These are phyloP conservation scores for Leccinum longicurvipes DNA, from an alignment of 768 basidiomycete genomes.

Conservation along the genomic window DNA sequence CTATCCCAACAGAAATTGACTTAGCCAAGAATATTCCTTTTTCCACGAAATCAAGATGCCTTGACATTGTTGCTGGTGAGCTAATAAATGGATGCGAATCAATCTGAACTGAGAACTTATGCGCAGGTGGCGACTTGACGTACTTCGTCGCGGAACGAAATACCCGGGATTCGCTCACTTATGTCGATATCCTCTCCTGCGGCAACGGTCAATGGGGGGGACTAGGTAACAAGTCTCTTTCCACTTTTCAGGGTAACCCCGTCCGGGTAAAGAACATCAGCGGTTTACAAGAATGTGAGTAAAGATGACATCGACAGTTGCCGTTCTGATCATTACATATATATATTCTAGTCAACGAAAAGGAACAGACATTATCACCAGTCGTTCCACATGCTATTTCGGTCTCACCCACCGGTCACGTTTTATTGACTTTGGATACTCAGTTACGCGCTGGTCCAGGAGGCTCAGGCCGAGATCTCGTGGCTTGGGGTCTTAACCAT, in stretches of 20 bases:
- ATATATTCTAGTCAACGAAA: conserved; percentile 57
- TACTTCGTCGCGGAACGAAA: conserved; percentile 70
- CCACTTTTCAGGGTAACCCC: conserved; percentile 67
- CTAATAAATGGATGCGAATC: not conserved
- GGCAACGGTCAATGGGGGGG: conserved; percentile 86
- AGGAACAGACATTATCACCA: conserved; percentile 53
- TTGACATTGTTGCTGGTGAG: conserved; percentile 63
- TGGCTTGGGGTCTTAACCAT: conserved; percentile 72
- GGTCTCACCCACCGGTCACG: conserved; percentile 73
- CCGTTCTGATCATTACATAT: conserved; percentile 5
- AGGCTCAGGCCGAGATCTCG: conserved; percentile 58
- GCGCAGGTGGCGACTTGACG: conserved; percentile 67
- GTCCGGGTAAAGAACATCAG: conserved; percentile 75
- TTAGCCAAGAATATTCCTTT: conserved; percentile 55
- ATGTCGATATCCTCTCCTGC: conserved; percentile 64
- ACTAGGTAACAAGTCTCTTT: conserved; percentile 60
- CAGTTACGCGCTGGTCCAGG: conserved; percentile 44
- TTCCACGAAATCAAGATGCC: conserved; percentile 55
- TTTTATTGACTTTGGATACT: conserved; percentile 71
- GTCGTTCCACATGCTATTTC: conserved; percentile 61
- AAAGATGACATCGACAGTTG: not conserved
- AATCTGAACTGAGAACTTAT: not conserved
- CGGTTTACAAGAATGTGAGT: conserved; percentile 81
- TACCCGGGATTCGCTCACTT: conserved; percentile 32
- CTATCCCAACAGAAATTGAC: conserved; percentile 83